A percentile compares a stretch with the other conserved stretches of the same genome.
Evolutionary conservation across 1,284 basidiomycete genomes (phyloP).

Genomic region (Rhodotorula glutinis): DNA sequence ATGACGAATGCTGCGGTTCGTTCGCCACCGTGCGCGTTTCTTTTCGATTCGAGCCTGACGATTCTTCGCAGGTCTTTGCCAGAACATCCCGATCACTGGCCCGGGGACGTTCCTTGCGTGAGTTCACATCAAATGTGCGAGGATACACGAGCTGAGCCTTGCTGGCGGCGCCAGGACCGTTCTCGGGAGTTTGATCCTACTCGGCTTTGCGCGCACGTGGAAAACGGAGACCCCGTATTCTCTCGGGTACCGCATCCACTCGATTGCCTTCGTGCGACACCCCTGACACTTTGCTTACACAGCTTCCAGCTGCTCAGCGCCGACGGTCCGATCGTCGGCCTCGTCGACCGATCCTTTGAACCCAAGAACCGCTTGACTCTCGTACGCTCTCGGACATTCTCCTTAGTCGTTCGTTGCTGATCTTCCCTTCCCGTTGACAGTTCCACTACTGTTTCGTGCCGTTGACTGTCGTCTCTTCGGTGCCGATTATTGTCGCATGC

Average conservation of each 20-base stretch:
- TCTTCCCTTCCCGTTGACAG: too few relatives aligned
- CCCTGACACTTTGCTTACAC: neutral
- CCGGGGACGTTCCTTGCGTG: constrained; percentile 10
- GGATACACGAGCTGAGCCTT: neutral
- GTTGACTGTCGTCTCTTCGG: constrained; percentile 2
- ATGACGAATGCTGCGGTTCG: constrained; percentile 9
- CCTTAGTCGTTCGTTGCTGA: too few relatives aligned
- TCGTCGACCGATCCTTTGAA: constrained; percentile 12
- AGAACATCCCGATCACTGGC: constrained; percentile 15
- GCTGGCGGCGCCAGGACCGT: neutral
- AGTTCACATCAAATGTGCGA: neutral
- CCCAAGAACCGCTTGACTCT: constrained; percentile 14
- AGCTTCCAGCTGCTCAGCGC: constrained; percentile 14
- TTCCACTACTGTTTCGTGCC: constrained; percentile 19
- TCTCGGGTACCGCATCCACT: neutral
- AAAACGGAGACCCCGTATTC: neutral
- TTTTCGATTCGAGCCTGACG: neutral
- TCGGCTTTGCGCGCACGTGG: constrained; percentile 4
- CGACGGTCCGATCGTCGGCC: constrained; percentile 6
- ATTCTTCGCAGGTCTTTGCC: constrained; percentile 1
- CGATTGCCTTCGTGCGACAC: neutral
- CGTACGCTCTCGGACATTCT: too few relatives aligned
- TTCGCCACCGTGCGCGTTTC: neutral
- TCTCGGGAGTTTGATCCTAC: constrained; percentile 8
- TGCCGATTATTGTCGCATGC: constrained; percentile 5